phyloP scores from a whole-genome alignment of 2,329 filamentous ascomycete genomes.

The Penicillium sp. region DNA sequence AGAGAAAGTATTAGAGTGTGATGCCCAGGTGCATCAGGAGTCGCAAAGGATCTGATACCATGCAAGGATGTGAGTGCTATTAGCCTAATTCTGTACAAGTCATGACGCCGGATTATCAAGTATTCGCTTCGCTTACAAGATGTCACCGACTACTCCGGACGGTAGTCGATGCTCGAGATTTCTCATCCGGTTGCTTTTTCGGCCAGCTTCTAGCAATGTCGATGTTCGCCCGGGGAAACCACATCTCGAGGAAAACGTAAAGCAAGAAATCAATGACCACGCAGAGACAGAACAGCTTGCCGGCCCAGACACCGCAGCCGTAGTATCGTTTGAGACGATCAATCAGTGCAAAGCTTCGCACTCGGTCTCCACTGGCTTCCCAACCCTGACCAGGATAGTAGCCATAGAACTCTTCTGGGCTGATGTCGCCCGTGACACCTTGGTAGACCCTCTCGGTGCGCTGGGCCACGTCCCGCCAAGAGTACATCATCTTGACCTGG shows the following conservation, averaged over 20 bases:
- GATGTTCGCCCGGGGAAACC: conserved; percentile 77
- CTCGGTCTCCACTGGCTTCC: conserved; percentile 66
- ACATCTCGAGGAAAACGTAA: conserved; percentile 81
- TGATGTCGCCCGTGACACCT: conserved; percentile 80
- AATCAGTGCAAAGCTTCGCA: conserved; percentile 86
- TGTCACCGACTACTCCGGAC: conserved; percentile 3
- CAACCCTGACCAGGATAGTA: conserved; percentile 65
- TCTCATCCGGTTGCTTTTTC: conserved; percentile 53
- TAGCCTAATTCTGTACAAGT: background rate
- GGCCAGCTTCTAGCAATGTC: conserved; percentile 92
- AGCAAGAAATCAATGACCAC: conserved; percentile 91
- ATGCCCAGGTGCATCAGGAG: too few relatives aligned
- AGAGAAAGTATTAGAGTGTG: background rate
- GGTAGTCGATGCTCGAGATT: conserved; percentile 6
- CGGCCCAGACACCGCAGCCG: conserved; percentile 96
- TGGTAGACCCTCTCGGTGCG: conserved; percentile 94
- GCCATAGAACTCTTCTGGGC: conserved; percentile 83
- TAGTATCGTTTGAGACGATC: conserved; percentile 95
- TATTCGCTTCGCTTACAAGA: background rate
- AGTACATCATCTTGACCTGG: conserved; percentile 97
- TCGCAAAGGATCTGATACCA: too few relatives aligned
- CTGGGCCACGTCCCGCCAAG: conserved; percentile 91
- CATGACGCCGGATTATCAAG: background rate
- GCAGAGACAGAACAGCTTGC: conserved; percentile 93
- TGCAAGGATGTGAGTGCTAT: background rate